Evolutionary conservation across 495 filamentous ascomycete species (phyloP).

Genomic region (Terfezia claveryi): DNA sequence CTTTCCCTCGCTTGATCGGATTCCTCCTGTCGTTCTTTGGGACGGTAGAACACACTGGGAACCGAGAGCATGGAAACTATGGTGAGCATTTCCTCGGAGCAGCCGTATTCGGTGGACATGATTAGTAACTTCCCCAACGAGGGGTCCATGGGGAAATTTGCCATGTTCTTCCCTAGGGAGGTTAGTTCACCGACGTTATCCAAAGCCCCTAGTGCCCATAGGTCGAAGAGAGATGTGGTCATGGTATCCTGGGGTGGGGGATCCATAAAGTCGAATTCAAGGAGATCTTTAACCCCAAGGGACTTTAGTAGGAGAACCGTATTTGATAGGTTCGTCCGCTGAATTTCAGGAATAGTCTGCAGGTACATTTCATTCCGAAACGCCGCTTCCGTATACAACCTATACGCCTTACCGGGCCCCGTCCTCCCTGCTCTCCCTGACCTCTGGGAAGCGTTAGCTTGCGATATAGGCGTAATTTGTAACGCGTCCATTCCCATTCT

Average conservation of each 20-base stretch:
- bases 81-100: constrained; percentile 92
- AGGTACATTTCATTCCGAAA: constrained; percentile 96
- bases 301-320: constrained; percentile 89
- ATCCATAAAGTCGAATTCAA: constrained; percentile 99
- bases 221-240: constrained; percentile 86
- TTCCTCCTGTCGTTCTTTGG: constrained; percentile 92
- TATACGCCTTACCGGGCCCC: constrained; percentile 86
- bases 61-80: constrained; percentile 98
- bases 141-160: constrained; percentile 78
- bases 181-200: constrained; percentile 90
- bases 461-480: constrained; percentile 93
- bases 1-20: constrained; percentile 92
- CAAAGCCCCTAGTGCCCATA: constrained; percentile 89
- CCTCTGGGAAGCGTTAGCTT: constrained; percentile 84
- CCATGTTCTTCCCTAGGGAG: constrained; percentile 73
- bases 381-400: constrained; percentile 80
- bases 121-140: constrained; percentile 84
- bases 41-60: constrained; percentile 89
- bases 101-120: constrained; percentile 62
- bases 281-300: constrained; percentile 74
- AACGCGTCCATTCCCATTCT: constrained; percentile 98
- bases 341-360: constrained; percentile 94
- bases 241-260: constrained; percentile 97
- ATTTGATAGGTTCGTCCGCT: constrained; percentile 85
- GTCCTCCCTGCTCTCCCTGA: constrained; percentile 88